These are phyloP conservation scores for Xanthoconium stramineum DNA, from an alignment of 768 basidiomycete genomes.

Conservation along the genomic window DNA sequence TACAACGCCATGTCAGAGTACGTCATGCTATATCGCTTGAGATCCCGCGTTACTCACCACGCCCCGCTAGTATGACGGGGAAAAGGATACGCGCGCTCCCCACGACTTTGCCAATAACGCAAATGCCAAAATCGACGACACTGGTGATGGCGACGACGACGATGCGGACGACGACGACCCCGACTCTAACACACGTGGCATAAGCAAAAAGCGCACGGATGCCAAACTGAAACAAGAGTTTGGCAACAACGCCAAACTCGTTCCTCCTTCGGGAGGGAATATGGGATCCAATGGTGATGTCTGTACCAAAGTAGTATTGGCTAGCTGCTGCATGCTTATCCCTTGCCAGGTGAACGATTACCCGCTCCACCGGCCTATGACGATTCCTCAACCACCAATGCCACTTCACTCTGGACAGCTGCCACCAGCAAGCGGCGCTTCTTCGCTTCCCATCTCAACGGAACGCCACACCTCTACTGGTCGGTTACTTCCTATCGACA, in stretches of 20 bases:
- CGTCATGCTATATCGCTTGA: not conserved
- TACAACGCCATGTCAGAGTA: conserved; percentile 63
- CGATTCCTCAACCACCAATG: conserved; percentile 34
- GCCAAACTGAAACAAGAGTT: conserved; percentile 31
- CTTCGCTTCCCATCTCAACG: conserved; percentile 33
- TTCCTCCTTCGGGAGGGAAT: conserved; percentile 17
- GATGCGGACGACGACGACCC: conserved; percentile 32
- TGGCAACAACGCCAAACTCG: conserved; percentile 17
- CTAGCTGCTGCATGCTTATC: not conserved
- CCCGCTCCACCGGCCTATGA: conserved; percentile 27
- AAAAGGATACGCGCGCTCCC: conserved; percentile 47
- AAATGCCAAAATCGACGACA: conserved; percentile 33
- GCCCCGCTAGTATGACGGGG: conserved; percentile 44
- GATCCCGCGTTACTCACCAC: conserved; percentile 10
- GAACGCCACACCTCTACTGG: conserved; percentile 32
- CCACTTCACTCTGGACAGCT: conserved; percentile 29
- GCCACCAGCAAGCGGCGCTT: conserved; percentile 13
- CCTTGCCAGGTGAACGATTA: conserved; percentile 27
- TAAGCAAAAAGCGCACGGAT: conserved; percentile 23
- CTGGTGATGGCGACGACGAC: conserved; percentile 40
- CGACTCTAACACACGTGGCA: conserved; percentile 20
- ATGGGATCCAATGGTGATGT: conserved; percentile 25
- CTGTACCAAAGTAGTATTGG: conserved; percentile 2
- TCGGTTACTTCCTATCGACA: conserved; percentile 29
- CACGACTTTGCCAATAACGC: conserved; percentile 45